Percentiles rank a stretch among this genome's conserved stretches.
These are phyloP conservation scores for Erysiphe pulchra DNA, from an alignment of 2,329 filamentous ascomycete genomes.

Conservation along the genomic window DNA sequence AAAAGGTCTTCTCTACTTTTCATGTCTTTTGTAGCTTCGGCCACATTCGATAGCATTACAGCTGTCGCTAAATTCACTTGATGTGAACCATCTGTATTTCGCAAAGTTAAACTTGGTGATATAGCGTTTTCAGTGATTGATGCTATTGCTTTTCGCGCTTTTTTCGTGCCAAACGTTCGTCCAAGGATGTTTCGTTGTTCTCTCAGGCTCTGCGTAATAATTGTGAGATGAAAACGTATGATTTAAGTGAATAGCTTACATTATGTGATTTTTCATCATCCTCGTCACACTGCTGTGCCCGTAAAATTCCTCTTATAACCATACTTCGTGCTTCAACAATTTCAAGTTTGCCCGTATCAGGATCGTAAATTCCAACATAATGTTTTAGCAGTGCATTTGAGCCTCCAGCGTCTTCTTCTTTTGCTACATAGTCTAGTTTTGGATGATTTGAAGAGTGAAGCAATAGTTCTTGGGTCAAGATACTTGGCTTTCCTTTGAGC, in stretches of 20 bases:
- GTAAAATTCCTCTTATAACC: slow-evolving; percentile 29
- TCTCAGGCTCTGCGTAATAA: slow-evolving; percentile 22
- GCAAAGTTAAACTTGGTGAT: slow-evolving; percentile 13
- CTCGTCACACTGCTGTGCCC: slow-evolving; percentile 25
- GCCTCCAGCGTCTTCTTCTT: slow-evolving; percentile 21
- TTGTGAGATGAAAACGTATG: slow-evolving; percentile 2
- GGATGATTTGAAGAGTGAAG: slow-evolving; percentile 30
- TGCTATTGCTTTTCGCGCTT: slow-evolving; percentile 53
- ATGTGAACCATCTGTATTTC: slow-evolving; percentile 16
- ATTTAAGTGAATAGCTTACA: slow-evolving; percentile 10
- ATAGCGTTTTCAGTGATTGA: slow-evolving; percentile 49
- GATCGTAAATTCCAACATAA: slow-evolving; percentile 39
- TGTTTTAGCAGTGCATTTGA: slow-evolving; percentile 26
- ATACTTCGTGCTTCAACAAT: slow-evolving; percentile 39
- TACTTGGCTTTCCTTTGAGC: slow-evolving; percentile 6
- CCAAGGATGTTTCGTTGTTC: slow-evolving; percentile 44
- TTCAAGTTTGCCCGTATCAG: slow-evolving; percentile 29
- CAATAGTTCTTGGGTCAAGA: slow-evolving; percentile 21
- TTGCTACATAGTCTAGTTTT: slow-evolving; percentile 32
- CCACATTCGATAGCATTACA: slow-evolving; percentile 38
- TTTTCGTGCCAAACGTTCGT: slow-evolving; percentile 62
- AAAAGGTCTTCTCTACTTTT: slow-evolving; percentile 39
- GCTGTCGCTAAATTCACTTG: slow-evolving; percentile 28
- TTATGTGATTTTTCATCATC: slow-evolving; percentile 19
- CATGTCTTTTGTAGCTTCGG: slow-evolving; percentile 35